phyloP scores from a whole-genome alignment of 1,284 basidiomycete species.

The Pyrrhoderma noxium region DNA sequence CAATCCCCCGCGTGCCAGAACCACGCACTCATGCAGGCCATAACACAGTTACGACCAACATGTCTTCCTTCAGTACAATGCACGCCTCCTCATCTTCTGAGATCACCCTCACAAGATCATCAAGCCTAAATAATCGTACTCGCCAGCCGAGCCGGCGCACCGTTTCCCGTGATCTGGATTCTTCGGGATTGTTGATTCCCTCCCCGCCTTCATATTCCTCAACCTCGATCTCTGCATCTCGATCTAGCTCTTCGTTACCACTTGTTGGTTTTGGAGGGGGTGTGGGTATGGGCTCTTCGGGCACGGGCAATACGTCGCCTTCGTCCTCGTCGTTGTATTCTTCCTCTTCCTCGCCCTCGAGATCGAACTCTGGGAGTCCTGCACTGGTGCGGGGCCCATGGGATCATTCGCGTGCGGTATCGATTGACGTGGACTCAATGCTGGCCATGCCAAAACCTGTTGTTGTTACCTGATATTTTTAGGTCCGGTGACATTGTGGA shows the following conservation, averaged over 20 bases:
- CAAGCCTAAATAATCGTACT: background rate
- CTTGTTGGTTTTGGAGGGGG: background rate
- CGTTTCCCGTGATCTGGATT: conserved; percentile 6
- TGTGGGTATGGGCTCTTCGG: background rate
- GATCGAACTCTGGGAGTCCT: conserved; percentile 1
- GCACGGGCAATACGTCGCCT: background rate
- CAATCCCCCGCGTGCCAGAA: background rate
- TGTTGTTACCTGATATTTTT: conserved; percentile 21
- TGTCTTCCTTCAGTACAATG: background rate
- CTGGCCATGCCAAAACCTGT: conserved; percentile 42
- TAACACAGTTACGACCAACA: background rate
- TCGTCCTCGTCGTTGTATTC: conserved; percentile 2
- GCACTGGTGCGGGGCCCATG: conserved; percentile 39
- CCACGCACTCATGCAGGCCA: background rate
- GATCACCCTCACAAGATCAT: background rate
- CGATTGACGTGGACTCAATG: conserved; percentile 38
- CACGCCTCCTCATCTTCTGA: background rate
- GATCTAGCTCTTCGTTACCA: background rate
- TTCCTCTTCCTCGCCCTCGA: conserved; percentile 4
- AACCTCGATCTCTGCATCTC: background rate
- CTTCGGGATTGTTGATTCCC: conserved; percentile 1
- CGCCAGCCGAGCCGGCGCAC: conserved; percentile 3
- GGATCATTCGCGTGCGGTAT: conserved; percentile 45
- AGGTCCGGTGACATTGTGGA: no score
- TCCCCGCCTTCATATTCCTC: background rate